Percentiles rank a stretch among this genome's conserved stretches.
Evolutionary conservation across 2,329 filamentous ascomycete genomes (phyloP).

Genomic region (Fusarium multiceps): DNA sequence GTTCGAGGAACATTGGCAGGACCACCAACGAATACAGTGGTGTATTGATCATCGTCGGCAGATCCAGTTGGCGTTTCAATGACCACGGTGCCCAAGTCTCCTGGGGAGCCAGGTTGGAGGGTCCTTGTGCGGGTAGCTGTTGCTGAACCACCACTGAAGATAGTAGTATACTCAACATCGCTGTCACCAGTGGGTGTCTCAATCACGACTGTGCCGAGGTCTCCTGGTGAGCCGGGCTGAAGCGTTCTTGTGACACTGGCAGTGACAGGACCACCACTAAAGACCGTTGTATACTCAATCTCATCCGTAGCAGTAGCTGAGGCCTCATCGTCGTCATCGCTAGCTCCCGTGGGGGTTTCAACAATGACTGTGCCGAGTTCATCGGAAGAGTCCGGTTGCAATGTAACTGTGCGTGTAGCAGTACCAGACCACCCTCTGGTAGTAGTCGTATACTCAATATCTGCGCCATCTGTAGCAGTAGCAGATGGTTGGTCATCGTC

Average conservation of each 20-base stretch:
- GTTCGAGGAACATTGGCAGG: neutral
- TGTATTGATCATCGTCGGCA: neutral
- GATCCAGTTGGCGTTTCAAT: neutral
- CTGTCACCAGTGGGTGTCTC: neutral
- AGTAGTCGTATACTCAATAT: neutral
- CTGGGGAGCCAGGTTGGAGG: neutral
- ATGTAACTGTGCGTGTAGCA: neutral
- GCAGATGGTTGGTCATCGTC: no score
- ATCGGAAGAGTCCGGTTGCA: neutral
- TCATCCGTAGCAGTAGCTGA: neutral
- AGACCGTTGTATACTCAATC: no score
- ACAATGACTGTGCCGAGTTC: neutral
- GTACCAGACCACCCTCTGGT: neutral
- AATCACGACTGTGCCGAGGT: neutral
- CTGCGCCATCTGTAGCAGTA: no score
- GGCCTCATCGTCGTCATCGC: neutral
- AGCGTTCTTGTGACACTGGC: neutral
- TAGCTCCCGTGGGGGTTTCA: neutral
- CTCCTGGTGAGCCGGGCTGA: neutral
- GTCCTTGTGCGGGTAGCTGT: neutral
- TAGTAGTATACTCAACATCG: no score
- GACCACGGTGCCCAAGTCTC: neutral
- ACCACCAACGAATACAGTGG: neutral
- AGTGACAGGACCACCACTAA: no score
- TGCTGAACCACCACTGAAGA: no score